Base-by-base conservation (phyloP, 177 flowering plant genomes). In the Vitis hybrid region DNA sequence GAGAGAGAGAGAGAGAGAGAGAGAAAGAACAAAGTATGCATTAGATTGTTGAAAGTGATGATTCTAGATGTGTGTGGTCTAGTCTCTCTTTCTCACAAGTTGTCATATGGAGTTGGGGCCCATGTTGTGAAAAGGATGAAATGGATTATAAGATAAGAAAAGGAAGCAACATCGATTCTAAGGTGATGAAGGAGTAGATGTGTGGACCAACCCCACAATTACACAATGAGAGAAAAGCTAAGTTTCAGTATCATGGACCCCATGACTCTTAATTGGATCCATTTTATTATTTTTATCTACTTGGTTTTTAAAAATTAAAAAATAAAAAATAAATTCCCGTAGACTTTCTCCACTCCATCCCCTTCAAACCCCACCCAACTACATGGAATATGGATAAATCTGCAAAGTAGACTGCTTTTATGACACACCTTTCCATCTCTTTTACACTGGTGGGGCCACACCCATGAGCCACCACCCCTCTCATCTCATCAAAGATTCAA, bases 351-450 rank as follows among this genome's bases (percentile, higher is more conserved):
- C 72, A n/a, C 58, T 55, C 52, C 66, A 70, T 70, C 72, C 18
- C 72, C 66, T 52, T 62, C 60, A 62, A 70, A 19, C 68, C 62
- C 73, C 67, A 63, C 73, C 72, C 52, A 62, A 54, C 30, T 62
- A 52, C 67, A 56, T 35, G 68, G 63, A 56, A 64, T 64, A 64
- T 64, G 66, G 68, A 71, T 57, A 64, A 71, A 56, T 71, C 56
- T 56, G 5, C 46, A 35, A 57, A 71, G 63, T 56, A 62, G 74
- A 48, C 68, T 19, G 5, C 68, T 71, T 71, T 60, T 64, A 64
- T 63, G 68, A 71, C 64, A 64, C 68, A 63, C 51, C 66, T 70
- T 70, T 62, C 73, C 62, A 54, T 19, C 67, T 46, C 56, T 70
- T 60, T 52, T 40, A 40, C 62, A 19, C 19, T 0, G 3, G 46